Evolutionary conservation across 768 basidiomycete genomes (phyloP), one percentile per base, ranked within the genome.

Genomic region (Pleurotus ostreatus): DNA sequence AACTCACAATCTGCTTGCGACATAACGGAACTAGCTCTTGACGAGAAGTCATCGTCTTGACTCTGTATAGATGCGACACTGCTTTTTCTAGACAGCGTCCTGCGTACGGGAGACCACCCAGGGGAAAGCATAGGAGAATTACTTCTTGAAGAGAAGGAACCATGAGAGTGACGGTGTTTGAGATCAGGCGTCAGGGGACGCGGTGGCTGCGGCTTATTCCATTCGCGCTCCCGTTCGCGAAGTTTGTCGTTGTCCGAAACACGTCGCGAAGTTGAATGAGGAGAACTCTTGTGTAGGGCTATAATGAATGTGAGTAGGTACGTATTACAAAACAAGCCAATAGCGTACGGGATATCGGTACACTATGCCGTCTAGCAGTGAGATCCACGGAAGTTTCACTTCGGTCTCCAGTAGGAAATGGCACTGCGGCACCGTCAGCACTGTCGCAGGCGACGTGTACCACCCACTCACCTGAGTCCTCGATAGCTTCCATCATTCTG

Each of bases 1-100:
- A 46, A 68, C 82, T 67, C 60, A 85, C 84, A 72, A 25, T 83
- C 80, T n/a, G 76, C 69, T 57, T 77, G 76, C 38, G 83, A 85
- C 57, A 71, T 68, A 9, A 71, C 54, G 0, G 82, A 81, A 45
- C 75, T 80, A 20, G 74, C 70, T 48, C 70, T 66, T 0, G 79
- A 78, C 8, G 77, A 73, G 55, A 63, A 57, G 55, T 67, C 65
- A 54, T 71, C 75, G 55, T 78, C 78, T 20, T 74, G 71, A 53
- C 74, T 76, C 16, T 63, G 68, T 34, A 76, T 60, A 11, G 82
- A 81, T 2, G 70, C 68, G 54, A 66, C 55, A 56, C 80, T 82
- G 18, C 65, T 65, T 61, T 60, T 62, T 49, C 65, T 62, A 38
- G 60, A 52, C 46, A 59, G 49, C 22, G 38, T 18, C 22, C 39